These are phyloP conservation scores for Nitzschia sp. DNA, from an alignment of 108 stramenopile species.

Conservation along the genomic window DNA sequence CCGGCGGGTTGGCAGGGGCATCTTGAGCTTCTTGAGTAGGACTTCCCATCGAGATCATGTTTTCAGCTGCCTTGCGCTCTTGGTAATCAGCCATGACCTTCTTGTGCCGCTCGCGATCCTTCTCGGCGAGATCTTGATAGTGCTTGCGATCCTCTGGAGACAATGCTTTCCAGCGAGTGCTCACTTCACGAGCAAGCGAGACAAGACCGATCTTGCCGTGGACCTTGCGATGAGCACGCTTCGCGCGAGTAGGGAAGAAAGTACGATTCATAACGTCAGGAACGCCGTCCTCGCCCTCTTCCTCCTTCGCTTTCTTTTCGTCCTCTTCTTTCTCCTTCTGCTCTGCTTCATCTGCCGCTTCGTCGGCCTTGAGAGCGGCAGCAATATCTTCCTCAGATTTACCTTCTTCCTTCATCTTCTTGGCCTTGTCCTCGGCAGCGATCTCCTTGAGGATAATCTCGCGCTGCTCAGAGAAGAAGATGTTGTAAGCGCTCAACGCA, in stretches of 20 bases:
- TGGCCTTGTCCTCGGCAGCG: conserved; percentile 10
- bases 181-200: conserved; percentile 64
- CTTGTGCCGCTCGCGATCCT: conserved; percentile 54
- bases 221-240: conserved; percentile 59
- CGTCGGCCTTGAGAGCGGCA: conserved; percentile 5
- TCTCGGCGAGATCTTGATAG: conserved; percentile 48
- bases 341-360: conserved; percentile 11
- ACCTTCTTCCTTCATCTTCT: conserved; percentile 15
- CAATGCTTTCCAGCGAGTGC: conserved; percentile 51
- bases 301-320: conserved; percentile 2
- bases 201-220: conserved; percentile 79
- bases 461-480: conserved; percentile 43
- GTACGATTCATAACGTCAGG: conserved; percentile 37
- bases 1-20: neutral
- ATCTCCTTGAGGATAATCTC: conserved; percentile 38
- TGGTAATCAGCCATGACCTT: conserved; percentile 50
- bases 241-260: conserved; percentile 36
- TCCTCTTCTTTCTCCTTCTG: neutral
- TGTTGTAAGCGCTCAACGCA: conserved; percentile 38
- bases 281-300: neutral
- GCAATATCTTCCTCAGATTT: conserved; percentile 20
- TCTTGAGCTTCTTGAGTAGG: conserved; percentile 14
- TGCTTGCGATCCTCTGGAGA: conserved; percentile 34
- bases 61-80: conserved; percentile 35
- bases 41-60: conserved; percentile 36